Base-by-base conservation (phyloP, 2,329 filamentous ascomycete genomes). In the Onygena corvina region DNA sequence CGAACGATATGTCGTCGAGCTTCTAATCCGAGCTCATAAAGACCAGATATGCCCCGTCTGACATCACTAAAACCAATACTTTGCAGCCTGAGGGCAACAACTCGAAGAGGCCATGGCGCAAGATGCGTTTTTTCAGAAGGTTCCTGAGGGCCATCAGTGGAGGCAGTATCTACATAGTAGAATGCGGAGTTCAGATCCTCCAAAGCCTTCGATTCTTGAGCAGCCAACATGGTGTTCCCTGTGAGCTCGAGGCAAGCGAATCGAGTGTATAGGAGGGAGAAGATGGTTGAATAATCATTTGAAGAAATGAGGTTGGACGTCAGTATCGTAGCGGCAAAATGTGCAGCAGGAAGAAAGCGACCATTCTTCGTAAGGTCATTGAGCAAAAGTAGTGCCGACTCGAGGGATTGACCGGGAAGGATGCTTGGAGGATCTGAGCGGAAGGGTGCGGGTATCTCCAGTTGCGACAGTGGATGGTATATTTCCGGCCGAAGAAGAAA, bases 21-120 rank as follows among this genome's bases (percentile, higher is more conserved):
- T 64, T 94, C 87, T 6, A 84, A 69, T 0, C 83, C 88, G 1
- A 96, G 75, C 54, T 94, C 88, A 62, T 94, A 94, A 62, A 94
- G 86, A 38, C 84, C 85, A 74, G 92, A 90, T 50, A 98, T 82
- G 2, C 86, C 84, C 53, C 89, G 76, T 3, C 90, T 76, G 46
- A 82, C 79, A 65, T 98, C 92, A 3, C 83, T 83, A 55, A 92
- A 93, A 1, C 86, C 87, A 40, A 94, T 76, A 0, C 86, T 86
- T 57, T 94, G 86, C 16, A 96, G 74, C 1, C 89, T 77, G 6
- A 95, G 84, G 4, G 83, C 81, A 12, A 96, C 74, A 2, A 95
- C 76, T 4, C 92, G 79, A 47, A 98, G 74, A 35, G 83, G 77
- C 89, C 92, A 98, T 0, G 90, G 90, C 0, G 90, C 84, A 0